Evolutionary conservation across 805 yeast genomes (phyloP), one percentile per base, ranked within the genome.

Genomic region (Sungouiozyma ichnusensis): DNA sequence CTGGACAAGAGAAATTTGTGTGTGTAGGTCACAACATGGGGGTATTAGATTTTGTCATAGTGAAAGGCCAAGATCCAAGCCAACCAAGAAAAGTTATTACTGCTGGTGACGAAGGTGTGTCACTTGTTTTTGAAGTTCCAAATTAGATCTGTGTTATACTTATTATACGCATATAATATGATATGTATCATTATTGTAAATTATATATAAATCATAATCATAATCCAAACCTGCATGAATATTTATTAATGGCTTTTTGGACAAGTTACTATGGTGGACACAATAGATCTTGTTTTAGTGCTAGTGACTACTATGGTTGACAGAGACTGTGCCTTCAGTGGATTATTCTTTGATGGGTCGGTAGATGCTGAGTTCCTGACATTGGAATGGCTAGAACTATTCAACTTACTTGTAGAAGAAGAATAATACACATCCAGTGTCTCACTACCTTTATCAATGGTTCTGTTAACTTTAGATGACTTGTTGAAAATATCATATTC

Each of bases 21-120:
- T 92, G 94, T 48, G 77, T 77, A 34, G 99, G 98, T 17, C 98
- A 92, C 62, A 83, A 82, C 63, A 84, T 85, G 83, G 97, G 97
- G 48, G 79, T 92, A 16, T 71, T 92, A 48, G 97, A 86, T 54
- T 90, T 92, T 58, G 78, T 81, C 16, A 57, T 81, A 35, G 74
- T 78, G 44, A 78, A 76, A 34, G 65, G 74, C 37, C 31, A 44
- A 24, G 50, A 49, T n/a, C 37, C 43, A 11, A 47, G 45, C 39
- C 48, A 40, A 20, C 44, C 42, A 18, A 71, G 73, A 40, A 79
- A 80, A 58, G 55, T 92, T 36, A 72, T 87, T 32, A 85, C 97
- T 16, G 98, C 96, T 13, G 97, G 97, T 49, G 98, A 92, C 61
- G 98, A 92, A 63, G 95, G 95, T 51, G 96, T 92, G 27, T 77